Conservation (phyloP, 176 grass and related monocot species). For the Cenchrus purpureus region DNA sequence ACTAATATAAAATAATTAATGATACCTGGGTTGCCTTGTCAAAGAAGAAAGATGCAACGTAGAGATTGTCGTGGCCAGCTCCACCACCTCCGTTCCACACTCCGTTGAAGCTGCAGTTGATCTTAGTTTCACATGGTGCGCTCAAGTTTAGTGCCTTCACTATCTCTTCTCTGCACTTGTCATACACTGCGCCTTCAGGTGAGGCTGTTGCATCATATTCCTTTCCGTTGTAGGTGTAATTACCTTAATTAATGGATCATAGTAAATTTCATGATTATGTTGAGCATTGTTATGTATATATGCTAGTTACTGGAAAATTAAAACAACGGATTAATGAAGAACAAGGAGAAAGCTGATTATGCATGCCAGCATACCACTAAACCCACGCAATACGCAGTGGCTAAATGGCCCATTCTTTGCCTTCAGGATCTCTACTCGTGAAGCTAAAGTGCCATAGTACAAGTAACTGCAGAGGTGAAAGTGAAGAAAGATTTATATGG, state of each 20-base stretch:
- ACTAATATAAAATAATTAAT: no score
- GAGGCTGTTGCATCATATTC: not conserved
- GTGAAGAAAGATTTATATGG: no score
- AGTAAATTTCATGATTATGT: no score
- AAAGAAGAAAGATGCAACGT: not conserved
- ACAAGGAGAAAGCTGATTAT: no score
- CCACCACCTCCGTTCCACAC: slow-evolving; percentile 1
- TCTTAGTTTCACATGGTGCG: not conserved
- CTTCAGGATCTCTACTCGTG: not conserved
- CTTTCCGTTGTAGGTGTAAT: not conserved
- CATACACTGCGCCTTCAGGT: not conserved
- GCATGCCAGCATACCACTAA: not conserved
- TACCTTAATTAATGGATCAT: not conserved
- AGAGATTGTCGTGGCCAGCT: not conserved
- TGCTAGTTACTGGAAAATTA: no score
- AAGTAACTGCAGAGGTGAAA: not conserved
- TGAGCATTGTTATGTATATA: no score
- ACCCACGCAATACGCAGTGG: not conserved
- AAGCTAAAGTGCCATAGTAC: not conserved
- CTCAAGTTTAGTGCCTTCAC: no score
- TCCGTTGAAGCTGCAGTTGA: not conserved
- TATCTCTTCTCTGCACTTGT: no score
- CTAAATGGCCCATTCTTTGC: slow-evolving; percentile 2
- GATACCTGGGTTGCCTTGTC: no score
- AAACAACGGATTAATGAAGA: no score